Evolutionary conservation across 1,284 basidiomycete genomes (phyloP).

Genomic region (Moniliella sp.): DNA sequence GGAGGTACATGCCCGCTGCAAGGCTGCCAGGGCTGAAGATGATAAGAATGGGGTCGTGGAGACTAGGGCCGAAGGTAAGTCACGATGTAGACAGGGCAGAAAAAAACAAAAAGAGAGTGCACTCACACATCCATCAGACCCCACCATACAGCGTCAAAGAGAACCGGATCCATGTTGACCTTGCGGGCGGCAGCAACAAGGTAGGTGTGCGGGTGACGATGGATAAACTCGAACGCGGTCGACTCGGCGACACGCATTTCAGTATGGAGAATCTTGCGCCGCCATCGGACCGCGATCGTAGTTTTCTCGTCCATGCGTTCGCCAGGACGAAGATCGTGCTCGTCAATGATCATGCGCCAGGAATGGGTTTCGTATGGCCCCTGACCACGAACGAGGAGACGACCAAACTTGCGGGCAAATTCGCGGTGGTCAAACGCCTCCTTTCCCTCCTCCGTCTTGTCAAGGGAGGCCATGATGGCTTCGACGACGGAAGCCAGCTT

Average conservation of each 20-base stretch:
- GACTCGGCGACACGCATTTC: slow-evolving; percentile 69
- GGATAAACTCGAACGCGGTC: slow-evolving; percentile 70
- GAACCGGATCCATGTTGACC: too few relatives aligned
- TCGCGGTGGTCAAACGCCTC: slow-evolving; percentile 5
- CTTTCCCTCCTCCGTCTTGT: slow-evolving; percentile 38
- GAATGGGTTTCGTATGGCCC: background rate
- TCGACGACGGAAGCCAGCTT: slow-evolving; percentile 61
- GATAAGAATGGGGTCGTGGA: too few relatives aligned
- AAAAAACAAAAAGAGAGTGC: too few relatives aligned
- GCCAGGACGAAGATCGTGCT: background rate
- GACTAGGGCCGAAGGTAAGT: too few relatives aligned
- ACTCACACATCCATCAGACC: too few relatives aligned
- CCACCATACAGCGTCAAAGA: too few relatives aligned
- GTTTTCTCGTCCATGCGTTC: background rate
- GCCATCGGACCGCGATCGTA: slow-evolving; percentile 42
- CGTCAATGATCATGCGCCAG: background rate
- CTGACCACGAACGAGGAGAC: background rate
- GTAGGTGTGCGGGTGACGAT: slow-evolving; percentile 51
- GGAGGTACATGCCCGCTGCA: too few relatives aligned
- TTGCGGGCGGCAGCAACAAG: slow-evolving; percentile 14
- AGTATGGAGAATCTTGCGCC: slow-evolving; percentile 47
- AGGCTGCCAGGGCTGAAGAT: too few relatives aligned
- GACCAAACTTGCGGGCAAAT: background rate
- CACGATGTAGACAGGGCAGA: too few relatives aligned
- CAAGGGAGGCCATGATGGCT: slow-evolving; percentile 49